Evolutionary conservation across 2,329 filamentous ascomycete species (phyloP), one percentile per base, ranked within the genome.

Genomic region (Ophiostoma piceae): DNA sequence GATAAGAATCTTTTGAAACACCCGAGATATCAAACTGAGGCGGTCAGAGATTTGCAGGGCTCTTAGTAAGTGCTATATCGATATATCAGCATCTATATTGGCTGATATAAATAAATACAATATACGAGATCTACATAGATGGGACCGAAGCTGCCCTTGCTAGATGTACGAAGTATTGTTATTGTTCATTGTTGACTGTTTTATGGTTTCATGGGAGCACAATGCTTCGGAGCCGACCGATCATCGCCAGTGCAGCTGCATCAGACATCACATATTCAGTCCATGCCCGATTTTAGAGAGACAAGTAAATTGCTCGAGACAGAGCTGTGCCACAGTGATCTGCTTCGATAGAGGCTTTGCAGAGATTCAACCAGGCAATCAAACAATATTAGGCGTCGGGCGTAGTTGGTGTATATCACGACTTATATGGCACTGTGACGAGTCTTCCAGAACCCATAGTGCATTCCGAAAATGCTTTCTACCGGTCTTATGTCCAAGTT

Each of bases 41-140:
- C 26, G 57, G 57, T 62, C 57, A 62, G 57, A 62, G 57, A 62
- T 62, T 29, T 62, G 57, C 57, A 62, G 51, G 51, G 57, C 57
- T 62, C 51, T 57, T 57, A 57, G n/a, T 22, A 22, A 57, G n/a
- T 57, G 51, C n/a, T 47, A 47, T 47, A 19, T 47, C 16, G 11
- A 41, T 41, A 41, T 41, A 14, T 41, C 11, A 12, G 12, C 19
- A n/a, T 47, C 12, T 12, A 41, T 41, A 41, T 41, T 41, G 11
- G 39, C n/a, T n/a, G n/a, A n/a, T 51, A 19, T 51, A n/a, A 51
- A 57, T 57, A 57, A 26, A 35, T 26, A 6, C 12, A 14, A 26
- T 57, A n/a, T 47, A 47, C 43, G 43, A 47, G 16, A 47, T 47
- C 43, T 16, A 47, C 43, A 0, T 6, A 47, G 43, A 47, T 47